Evolutionary conservation across 106 monocot species (phyloP).

Genomic region (Posidonia australis): DNA sequence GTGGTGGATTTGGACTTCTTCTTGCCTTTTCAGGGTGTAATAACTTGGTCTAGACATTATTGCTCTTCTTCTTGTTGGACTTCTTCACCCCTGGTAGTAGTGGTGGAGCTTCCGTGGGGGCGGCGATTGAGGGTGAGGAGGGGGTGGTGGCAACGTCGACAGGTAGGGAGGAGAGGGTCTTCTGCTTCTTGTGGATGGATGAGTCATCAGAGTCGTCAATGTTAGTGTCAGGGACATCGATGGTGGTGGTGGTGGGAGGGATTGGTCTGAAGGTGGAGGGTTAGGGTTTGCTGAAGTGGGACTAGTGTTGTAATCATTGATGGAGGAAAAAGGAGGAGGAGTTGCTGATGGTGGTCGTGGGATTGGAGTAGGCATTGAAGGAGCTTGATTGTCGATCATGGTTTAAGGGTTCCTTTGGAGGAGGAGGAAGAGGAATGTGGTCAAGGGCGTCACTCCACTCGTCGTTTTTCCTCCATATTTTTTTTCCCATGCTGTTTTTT

Average conservation of each 20-base stretch:
- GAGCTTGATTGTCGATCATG: too few species aligned
- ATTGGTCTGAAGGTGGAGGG: background rate
- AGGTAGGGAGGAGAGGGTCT: slow-evolving; percentile 4
- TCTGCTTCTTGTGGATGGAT: slow-evolving; percentile 9
- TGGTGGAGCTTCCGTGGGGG: background rate
- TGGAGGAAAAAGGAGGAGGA: too few species aligned
- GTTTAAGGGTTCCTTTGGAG: too few species aligned
- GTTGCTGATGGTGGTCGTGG: too few species aligned
- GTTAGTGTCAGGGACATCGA: background rate
- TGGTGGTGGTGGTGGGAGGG: background rate
- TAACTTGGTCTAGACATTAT: slow-evolving; percentile 78
- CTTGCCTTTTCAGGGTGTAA: slow-evolving; percentile 70
- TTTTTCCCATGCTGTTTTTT: too few species aligned
- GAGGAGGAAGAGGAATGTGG: too few species aligned
- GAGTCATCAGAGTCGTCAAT: background rate
- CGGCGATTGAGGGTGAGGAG: slow-evolving; percentile 1
- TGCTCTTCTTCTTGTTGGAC: slow-evolving; percentile 58
- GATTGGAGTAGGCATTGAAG: too few species aligned
- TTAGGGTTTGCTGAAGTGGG: too few species aligned
- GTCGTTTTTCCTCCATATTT: too few species aligned
- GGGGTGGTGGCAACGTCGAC: background rate
- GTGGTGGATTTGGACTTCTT: slow-evolving; percentile 49
- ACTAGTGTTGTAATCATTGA: too few species aligned
- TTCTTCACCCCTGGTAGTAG: slow-evolving; percentile 24
- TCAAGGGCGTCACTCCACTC: too few species aligned